Base-by-base conservation (phyloP, 1,284 basidiomycete species). In the Paramarasmius palmivorus region DNA sequence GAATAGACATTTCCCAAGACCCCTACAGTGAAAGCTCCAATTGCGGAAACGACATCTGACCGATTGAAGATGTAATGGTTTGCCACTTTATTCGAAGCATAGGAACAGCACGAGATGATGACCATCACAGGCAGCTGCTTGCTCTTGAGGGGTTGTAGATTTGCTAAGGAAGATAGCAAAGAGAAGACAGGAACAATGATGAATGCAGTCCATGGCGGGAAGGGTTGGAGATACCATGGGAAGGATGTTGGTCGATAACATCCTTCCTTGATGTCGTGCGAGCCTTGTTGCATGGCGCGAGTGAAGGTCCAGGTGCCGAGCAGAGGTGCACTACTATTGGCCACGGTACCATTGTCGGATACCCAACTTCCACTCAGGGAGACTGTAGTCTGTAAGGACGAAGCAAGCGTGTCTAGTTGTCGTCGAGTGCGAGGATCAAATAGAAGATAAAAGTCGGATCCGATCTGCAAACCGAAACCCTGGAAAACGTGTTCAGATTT, bases 401-500 rank as follows among this genome's bases (percentile, higher is more conserved):
- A 72, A 17, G 82, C 75, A 15, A 89, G 71, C 15, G 72, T 68
- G 20, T 79, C 69, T 14, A 90, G 76, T 25, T 77, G 73, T 39
- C 69, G 70, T 17, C 87, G 82, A 15, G 83, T 81, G 1, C 68
- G 61, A 1, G 73, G 80, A 65, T 94, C 92, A 55, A 94, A 74
- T 22, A 94, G 77, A 53, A 92, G 85, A 64, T 87, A 95, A 20
- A 94, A 73, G 64, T 95, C 92, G 3, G 88, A 92, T 35, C 92
- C 92, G 55, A 95, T 91, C 58, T 93, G 89, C 47, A 95, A 79
- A 50, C 92, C 92, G 67, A 95, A 95, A 1, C 92, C 92, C 81
- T 83, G 39, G 50, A 15, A 58, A 19, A 36, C 25, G 22, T 39
- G 14, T 34, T 57, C 37, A 62, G 45, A 50, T 17, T 48, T 50